Base-by-base conservation (phyloP, 2,329 filamentous ascomycete genomes). In the Apiospora koreana region DNA sequence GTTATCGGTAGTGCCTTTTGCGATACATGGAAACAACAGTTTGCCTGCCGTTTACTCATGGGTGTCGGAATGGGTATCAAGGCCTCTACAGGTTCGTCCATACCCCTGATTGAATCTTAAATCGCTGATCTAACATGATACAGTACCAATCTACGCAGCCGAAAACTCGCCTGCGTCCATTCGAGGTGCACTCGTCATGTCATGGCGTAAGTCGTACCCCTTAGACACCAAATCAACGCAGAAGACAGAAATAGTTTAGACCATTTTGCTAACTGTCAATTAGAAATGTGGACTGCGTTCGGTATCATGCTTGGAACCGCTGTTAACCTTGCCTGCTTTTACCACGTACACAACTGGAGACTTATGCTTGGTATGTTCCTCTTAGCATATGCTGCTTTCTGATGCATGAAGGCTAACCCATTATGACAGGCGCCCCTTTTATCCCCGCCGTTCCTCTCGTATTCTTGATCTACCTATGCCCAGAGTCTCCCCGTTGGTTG, bases 1-100 rank as follows among this genome's bases (percentile, higher is more conserved):
- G 89, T 92, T 1, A 88, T 94, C 72, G 92, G 90, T n/a, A 89
- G 87, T 68, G 92, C 88, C 0, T 92, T 94, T 73, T 89, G 90
- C 69, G 88, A 92, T 72, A 90, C 86, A 0, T 95, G 93, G 92
- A 86, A 84, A 78, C 88, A 93, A 76, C 87, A 94, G 74, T 86
- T 96, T 71, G 85, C 88, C 54, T 91, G 89, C 66, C 89, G 94
- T 54, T 87, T 95, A 72, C 84, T 93, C 16, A 86, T 95, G 71
- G 94, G 94, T 12, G 88, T 96, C 64, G 93, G 92, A 1, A 94
- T 95, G 83, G 93, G 93, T 38, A 86, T 91, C 21, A 94, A 94
- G 77, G 89, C 90, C 25, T 89, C 89, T 0, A 91, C 88, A 14
- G 81, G 83, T 83, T 70, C 71, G 81, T 78, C n/a, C 28, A 4